These are phyloP conservation scores for Cyclostephanos tholiformis DNA, from an alignment of 108 stramenopile species.

Conservation along the genomic window DNA sequence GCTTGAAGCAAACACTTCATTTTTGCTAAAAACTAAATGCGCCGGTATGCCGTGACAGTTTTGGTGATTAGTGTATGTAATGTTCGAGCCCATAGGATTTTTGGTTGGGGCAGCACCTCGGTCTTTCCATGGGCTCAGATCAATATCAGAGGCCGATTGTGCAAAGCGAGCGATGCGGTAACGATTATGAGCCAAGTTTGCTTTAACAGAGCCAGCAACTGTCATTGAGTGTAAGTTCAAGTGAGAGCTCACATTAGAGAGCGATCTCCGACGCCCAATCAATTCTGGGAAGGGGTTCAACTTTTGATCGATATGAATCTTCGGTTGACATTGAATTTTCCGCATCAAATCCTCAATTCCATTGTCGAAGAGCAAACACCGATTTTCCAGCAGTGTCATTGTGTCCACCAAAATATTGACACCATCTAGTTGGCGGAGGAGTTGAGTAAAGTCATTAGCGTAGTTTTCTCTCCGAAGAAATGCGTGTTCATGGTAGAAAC, in stretches of 20 bases:
- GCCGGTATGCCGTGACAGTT: slow-evolving; percentile 52
- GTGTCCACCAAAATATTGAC: slow-evolving; percentile 85
- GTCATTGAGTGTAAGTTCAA: slow-evolving; percentile 1
- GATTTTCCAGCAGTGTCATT: slow-evolving; percentile 60
- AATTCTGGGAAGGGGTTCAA: slow-evolving; percentile 11
- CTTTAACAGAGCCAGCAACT: slow-evolving; percentile 38
- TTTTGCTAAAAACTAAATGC: slow-evolving; percentile 74
- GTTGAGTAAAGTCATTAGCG: slow-evolving; percentile 48
- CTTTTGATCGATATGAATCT: slow-evolving; percentile 2
- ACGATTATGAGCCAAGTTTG: slow-evolving; percentile 44
- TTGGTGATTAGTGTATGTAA: slow-evolving; percentile 22
- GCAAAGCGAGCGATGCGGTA: slow-evolving; percentile 47
- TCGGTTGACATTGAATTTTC: slow-evolving; percentile 23
- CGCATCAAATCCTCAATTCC: slow-evolving; percentile 32
- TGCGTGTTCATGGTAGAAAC: slow-evolving; percentile 64
- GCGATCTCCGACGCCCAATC: neutral
- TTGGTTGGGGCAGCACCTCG: neutral
- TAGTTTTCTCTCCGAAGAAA: slow-evolving; percentile 61
- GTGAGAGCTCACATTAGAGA: slow-evolving; percentile 6
- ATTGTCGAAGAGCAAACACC: slow-evolving; percentile 40
- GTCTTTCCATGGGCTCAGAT: slow-evolving; percentile 13
- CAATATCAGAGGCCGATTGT: slow-evolving; percentile 39
- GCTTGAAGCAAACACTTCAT: slow-evolving; percentile 77
- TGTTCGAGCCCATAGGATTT: slow-evolving; percentile 13
- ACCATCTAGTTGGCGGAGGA: slow-evolving; percentile 63